Base-by-base conservation (phyloP, 2,329 filamentous ascomycete genomes). In the Endothia cerciana region DNA sequence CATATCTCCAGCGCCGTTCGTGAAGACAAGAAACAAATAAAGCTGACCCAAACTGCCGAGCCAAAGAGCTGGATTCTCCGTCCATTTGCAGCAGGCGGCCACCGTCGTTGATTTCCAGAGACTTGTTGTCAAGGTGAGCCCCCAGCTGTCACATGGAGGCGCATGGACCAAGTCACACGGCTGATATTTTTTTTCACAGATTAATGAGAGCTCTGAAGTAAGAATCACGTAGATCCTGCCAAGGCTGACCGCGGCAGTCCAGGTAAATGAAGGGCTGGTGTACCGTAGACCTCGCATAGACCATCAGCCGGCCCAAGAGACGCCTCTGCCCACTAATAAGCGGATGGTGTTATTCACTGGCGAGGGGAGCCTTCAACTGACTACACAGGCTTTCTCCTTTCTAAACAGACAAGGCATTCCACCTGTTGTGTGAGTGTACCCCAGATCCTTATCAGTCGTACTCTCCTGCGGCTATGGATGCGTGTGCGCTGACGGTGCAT, bases 291-390 rank as follows among this genome's bases (percentile, higher is more conserved):
- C 13, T 36, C 10, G 6, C 30, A 56, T 36, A 28, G 10, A 8
- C 10, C 6, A 36, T 2, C 51, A 36, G 15, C 28, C 19, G 33
- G 19, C 15, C 15, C 17, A 36, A 56, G 51, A 56, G 51, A 19
- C n/a, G 8, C 19, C 51, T 19, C 36, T 2, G 6, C 19, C 51
- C 19, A 22, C 17, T 2, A 36, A 49, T 62, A 68, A 66, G 36
- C 64, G 70, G 19, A 30, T 71, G 15, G 60, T 72, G 13, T 51
- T 72, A 11, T 56, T 73, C 43, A 72, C 72, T 1, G 72, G 72
- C 30, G 71, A 74, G 49, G 72, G 72, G 43, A 72, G 69, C 10
- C 67, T 73, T 49, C 69, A 71, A 60, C 63, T 71, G 33, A 71
- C 68, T 3, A 55, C 68, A 7, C 70, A 71, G 43, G 65, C 69